These are phyloP conservation scores for Clonostachys rosea DNA, from an alignment of 2,329 filamentous ascomycete species.

Conservation along the genomic window DNA sequence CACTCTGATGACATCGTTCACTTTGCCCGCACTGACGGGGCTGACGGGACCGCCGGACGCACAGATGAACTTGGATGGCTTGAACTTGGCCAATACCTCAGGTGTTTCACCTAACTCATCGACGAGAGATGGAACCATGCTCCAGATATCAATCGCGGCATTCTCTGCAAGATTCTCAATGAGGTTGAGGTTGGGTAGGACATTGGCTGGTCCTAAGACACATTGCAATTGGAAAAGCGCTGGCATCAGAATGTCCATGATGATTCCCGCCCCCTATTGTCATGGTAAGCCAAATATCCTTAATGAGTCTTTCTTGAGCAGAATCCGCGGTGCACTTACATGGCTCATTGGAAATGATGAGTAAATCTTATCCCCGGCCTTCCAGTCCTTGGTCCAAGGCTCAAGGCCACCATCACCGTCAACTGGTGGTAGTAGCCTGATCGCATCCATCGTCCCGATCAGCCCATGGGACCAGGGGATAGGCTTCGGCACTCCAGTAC, in stretches of 20 bases:
- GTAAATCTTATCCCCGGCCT: conserved; percentile 19
- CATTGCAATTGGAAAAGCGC: conserved; percentile 25
- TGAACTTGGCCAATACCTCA: conserved; percentile 20
- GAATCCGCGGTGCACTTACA: conserved; percentile 9
- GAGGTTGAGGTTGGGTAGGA: conserved; percentile 26
- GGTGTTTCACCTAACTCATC: conserved; percentile 24
- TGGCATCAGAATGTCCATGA: conserved; percentile 33
- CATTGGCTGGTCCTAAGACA: conserved; percentile 23
- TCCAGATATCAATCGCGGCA: conserved; percentile 28
- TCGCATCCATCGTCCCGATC: conserved; percentile 9
- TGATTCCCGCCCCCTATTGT: conserved; percentile 28
- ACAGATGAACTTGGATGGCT: conserved; percentile 24
- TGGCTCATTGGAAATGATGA: conserved; percentile 29
- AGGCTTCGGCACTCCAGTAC: conserved; percentile 58
- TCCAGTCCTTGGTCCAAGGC: conserved; percentile 20
- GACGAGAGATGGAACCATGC: conserved; percentile 26
- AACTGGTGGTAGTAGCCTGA: conserved; percentile 21
- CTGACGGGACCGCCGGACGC: conserved; percentile 26
- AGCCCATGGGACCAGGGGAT: conserved; percentile 25
- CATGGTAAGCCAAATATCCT: background rate
- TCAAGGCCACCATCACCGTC: conserved; percentile 17
- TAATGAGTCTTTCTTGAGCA: background rate
- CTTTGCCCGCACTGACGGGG: conserved; percentile 14
- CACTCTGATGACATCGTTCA: conserved; percentile 21
- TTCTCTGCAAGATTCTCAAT: conserved; percentile 22